A percentile compares a stretch with the other conserved stretches of the same genome.
Conservation (phyloP, 1,139 yeast genomes). For the Saccharomycopsis hybrid region DNA sequence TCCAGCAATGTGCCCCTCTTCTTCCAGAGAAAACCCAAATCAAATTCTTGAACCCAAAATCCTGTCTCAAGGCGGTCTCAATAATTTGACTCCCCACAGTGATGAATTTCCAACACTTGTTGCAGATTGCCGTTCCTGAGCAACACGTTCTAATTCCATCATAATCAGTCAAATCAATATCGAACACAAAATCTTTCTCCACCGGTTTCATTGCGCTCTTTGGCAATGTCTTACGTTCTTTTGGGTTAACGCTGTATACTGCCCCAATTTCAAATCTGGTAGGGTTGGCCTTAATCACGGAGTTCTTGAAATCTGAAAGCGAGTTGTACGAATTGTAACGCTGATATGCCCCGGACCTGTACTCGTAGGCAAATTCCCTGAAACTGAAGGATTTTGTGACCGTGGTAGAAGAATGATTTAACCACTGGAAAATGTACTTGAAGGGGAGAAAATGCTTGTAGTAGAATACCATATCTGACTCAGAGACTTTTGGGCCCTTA, state of each 20-base stretch:
- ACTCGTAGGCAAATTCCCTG: slow-evolving; percentile 92
- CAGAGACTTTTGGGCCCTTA: too few species aligned
- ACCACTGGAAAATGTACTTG: slow-evolving; percentile 75
- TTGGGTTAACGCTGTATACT: slow-evolving; percentile 79
- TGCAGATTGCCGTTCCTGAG: slow-evolving; percentile 75
- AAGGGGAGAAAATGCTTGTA: slow-evolving; percentile 71
- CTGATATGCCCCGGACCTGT: slow-evolving; percentile 77
- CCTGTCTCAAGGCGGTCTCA: slow-evolving; percentile 67
- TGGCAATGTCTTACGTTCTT: slow-evolving; percentile 72
- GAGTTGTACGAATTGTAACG: slow-evolving; percentile 75
- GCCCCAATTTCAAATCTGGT: slow-evolving; percentile 96
- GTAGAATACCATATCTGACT: slow-evolving; percentile 67
- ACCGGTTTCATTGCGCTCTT: slow-evolving; percentile 76
- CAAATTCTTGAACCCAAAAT: slow-evolving; percentile 81
- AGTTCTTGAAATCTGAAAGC: slow-evolving; percentile 66
- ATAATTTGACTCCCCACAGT: slow-evolving; percentile 78
- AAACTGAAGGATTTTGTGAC: slow-evolving; percentile 52
- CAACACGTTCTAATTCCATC: slow-evolving; percentile 94
- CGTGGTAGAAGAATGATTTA: slow-evolving; percentile 75
- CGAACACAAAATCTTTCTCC: slow-evolving; percentile 85
- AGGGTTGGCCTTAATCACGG: slow-evolving; percentile 71
- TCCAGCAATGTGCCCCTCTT: slow-evolving; percentile 99
- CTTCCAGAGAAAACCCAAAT: slow-evolving; percentile 98
- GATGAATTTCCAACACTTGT: slow-evolving; percentile 90
- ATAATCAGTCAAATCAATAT: slow-evolving; percentile 96